Conservation (phyloP, 768 basidiomycete species). For the Boletus tylopilopsis region DNA sequence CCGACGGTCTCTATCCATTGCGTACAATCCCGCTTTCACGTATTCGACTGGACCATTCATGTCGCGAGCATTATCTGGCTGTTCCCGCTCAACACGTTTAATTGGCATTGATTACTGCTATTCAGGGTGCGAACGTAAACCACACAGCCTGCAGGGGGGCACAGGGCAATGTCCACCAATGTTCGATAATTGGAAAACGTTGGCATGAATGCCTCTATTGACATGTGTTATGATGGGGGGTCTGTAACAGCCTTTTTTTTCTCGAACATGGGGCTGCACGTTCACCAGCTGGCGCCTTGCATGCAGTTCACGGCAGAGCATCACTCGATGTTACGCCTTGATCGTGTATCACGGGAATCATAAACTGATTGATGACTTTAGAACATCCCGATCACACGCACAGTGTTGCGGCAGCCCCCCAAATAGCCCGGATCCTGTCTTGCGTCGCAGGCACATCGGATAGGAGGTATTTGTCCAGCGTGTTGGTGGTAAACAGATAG, state of each 20-base stretch:
- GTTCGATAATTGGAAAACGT: constrained; percentile 15
- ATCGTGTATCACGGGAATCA: constrained; percentile 25
- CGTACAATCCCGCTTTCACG: constrained; percentile 25
- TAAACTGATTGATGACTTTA: constrained; percentile 13
- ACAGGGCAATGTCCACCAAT: constrained; percentile 14
- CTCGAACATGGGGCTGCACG: constrained; percentile 10
- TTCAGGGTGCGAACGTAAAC: constrained; percentile 29
- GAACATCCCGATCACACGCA: constrained; percentile 19
- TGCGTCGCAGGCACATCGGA: constrained; percentile 5
- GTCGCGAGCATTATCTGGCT: constrained; percentile 13
- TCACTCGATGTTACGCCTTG: constrained; percentile 5
- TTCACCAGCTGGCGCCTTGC: constrained; percentile 10
- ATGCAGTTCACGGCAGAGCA: constrained; percentile 23
- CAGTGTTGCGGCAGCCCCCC: constrained; percentile 6
- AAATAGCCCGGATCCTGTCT: constrained; percentile 5
- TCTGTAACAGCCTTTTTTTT: constrained; percentile 9
- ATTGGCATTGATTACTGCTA: constrained; percentile 21
- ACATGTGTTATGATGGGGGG: constrained; percentile 14
- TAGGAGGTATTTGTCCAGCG: constrained; percentile 19
- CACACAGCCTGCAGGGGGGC: constrained; percentile 24
- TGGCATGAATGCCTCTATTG: constrained; percentile 11
- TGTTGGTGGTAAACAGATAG: constrained; percentile 20
- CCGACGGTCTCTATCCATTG: constrained; percentile 19
- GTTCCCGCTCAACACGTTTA: constrained; percentile 20
- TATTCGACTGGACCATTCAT: constrained; percentile 22